Evolutionary conservation across 2,329 filamentous ascomycete genomes (phyloP), one percentile per base, ranked within the genome.

Genomic region (Purpureocillium lavendulum): DNA sequence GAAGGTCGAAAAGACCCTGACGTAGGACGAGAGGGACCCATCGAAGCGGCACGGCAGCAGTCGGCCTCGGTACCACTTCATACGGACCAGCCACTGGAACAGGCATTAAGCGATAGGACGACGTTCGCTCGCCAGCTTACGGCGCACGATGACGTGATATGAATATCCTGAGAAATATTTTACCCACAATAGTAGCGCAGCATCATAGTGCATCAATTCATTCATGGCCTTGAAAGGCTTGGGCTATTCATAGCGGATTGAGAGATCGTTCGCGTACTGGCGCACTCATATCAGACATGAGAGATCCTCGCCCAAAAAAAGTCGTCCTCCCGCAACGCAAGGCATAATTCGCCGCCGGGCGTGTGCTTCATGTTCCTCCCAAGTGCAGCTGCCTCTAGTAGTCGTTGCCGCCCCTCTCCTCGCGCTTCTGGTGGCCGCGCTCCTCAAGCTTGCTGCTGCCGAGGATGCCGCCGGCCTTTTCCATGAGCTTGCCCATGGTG

Each of bases 1-100:
- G 24, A 80, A 79, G 58, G 73, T 95, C 38, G 72, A 71, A 38
- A 92, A 89, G 64, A 65, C 54, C 48, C 47, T 70, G 44, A 45
- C 40, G n/a, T 45, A 49, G 36, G 37, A 37, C 14, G n/a, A 3
- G 17, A 14, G 8, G 32, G 21, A 33, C 15, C 7, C 12, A 17
- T 16, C 9, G n/a, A 13, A 30, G 13, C 14, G 14, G 17, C 26
- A 29, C 13, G 38, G 30, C 18, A 15, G 15, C 10, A 17, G 34
- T 26, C 28, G 29, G 7, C 12, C 7, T n/a, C 4, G 16, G 15
- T 15, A 18, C 17, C 4, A 17, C 11, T 17, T 4, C 17, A 18
- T 17, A 12, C 31, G 10, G n/a, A 18, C 10, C 21, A 21, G 10
- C 9, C 4, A 35, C 21, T 10, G 10, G 6, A 26, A 10, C 21